Base-by-base conservation (phyloP, 306 rosid species). In the Gynostemma pentaphyllum region DNA sequence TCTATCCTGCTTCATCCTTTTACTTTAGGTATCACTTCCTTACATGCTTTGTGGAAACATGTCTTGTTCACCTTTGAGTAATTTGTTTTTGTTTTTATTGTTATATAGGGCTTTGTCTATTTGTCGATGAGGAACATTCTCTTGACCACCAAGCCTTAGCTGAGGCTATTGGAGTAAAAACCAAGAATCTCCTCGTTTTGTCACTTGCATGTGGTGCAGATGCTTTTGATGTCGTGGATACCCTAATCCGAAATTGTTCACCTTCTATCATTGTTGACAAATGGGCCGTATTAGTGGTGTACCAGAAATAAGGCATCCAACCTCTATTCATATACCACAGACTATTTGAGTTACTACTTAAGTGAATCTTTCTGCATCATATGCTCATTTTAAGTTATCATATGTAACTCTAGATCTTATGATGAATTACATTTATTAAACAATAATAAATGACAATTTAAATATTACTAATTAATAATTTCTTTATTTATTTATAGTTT, bases 121-220 rank as follows among this genome's bases (percentile, higher is more conserved):
- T 88, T 74, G 83, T 92, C 62, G 98, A 88, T 71, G 98, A 96
- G 29, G 98, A 92, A 70, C 98, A 92, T 70, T 96, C 98, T 68
- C 95, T 92, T 68, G 98, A 92, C 74, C n/a, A n/a, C n/a, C 89
- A 83, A 73, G 39, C 84, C 24, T 76, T 92, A 34, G 96, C 98
- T 10, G 82, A 79, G 75, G 76, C 90, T 68, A 92, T 88, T 71
- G 98, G 98, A 52, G 98, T 92, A 53, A 78, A 92, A 53, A 84
- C 95, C 7, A 53, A 76, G 68, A 82, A 84, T 71, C 76, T 92
- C 52, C 92, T 88, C 67, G 84, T 92, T 26, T 92, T 96, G 2
- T 96, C 88, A 80, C 98, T 95, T 45, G 98, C 88, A 60, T 92
- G 95, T 74, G 98, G 96, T 21, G 98, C 88, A 75, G 92, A 92